These are phyloP conservation scores for Carex cristatella DNA, from an alignment of 176 grass and related monocot genomes.

Conservation along the genomic window DNA sequence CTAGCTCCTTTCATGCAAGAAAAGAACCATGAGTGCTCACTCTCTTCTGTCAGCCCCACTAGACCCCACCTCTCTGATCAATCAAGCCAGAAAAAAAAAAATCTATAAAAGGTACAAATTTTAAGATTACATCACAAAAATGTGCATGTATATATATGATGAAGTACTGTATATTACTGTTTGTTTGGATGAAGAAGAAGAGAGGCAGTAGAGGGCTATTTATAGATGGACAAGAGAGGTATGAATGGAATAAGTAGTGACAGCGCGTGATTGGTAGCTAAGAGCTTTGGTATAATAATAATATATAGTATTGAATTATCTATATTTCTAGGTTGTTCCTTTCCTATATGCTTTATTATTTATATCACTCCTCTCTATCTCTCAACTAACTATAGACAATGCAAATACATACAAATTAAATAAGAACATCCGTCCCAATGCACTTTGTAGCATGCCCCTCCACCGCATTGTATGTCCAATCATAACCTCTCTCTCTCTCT, in stretches of 20 bases:
- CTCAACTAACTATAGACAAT: constrained; percentile 11
- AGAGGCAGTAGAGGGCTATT: constrained; percentile 39
- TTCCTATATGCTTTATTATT: background rate
- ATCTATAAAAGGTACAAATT: background rate
- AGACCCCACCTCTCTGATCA: background rate
- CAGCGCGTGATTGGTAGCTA: constrained; percentile 41
- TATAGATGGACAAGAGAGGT: constrained; percentile 47
- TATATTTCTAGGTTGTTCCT: constrained; percentile 18
- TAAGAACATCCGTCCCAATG: constrained; percentile 12
- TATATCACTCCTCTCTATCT: background rate
- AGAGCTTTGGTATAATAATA: background rate
- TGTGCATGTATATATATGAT: constrained; percentile 4
- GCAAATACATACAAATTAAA: background rate
- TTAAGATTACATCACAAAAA: background rate
- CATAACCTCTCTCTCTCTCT: background rate
- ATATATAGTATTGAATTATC: constrained; percentile 5
- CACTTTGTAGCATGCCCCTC: constrained; percentile 6
- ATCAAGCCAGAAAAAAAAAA: background rate
- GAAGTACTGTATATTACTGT: constrained; percentile 35
- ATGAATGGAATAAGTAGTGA: constrained; percentile 75
- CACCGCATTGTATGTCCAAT: constrained; percentile 17
- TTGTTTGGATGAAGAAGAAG: constrained; percentile 45
- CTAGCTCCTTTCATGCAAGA: constrained; percentile 43
- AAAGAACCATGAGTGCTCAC: constrained; percentile 94
- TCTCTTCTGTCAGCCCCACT: constrained; percentile 90